Conservation (phyloP, 2,329 filamentous ascomycete species). For the Leptographium radiaticola region DNA sequence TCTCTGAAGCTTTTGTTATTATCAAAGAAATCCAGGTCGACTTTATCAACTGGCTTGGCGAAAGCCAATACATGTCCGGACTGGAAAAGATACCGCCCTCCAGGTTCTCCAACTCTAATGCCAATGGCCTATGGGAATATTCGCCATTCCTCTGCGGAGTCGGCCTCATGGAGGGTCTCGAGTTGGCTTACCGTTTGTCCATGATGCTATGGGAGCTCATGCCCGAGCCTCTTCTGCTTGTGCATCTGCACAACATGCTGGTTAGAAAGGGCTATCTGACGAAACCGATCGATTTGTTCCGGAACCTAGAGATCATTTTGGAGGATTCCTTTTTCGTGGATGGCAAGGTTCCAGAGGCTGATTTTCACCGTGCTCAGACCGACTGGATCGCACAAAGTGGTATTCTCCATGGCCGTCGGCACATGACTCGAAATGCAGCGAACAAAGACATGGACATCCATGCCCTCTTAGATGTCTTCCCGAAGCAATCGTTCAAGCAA, state of each 20-base stretch:
- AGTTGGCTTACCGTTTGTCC: slow-evolving; percentile 21
- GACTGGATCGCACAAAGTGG: not conserved
- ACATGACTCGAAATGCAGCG: not conserved
- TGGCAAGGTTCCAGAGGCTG: slow-evolving; percentile 3
- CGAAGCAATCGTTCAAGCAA: slow-evolving; percentile 19
- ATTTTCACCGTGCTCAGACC: slow-evolving; percentile 16
- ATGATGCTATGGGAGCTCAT: slow-evolving; percentile 26
- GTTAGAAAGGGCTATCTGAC: slow-evolving; percentile 26
- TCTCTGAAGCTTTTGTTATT: slow-evolving; percentile 6
- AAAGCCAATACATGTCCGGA: slow-evolving; percentile 19
- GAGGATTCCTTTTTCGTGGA: slow-evolving; percentile 15
- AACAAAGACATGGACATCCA: slow-evolving; percentile 4
- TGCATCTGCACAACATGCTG: slow-evolving; percentile 37
- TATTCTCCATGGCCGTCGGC: not conserved
- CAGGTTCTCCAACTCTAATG: slow-evolving; percentile 24
- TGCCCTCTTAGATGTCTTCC: slow-evolving; percentile 8
- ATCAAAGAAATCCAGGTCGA: slow-evolving; percentile 16
- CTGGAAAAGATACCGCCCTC: slow-evolving; percentile 24
- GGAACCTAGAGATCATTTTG: slow-evolving; percentile 15
- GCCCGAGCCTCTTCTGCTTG: slow-evolving; percentile 23
- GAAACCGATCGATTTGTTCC: slow-evolving; percentile 20
- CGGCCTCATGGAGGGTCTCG: slow-evolving; percentile 29
- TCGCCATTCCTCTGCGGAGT: slow-evolving; percentile 35
- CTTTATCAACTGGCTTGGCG: slow-evolving; percentile 24
- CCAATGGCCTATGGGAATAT: slow-evolving; percentile 33